Conservation (phyloP, 805 yeast genomes). For the Myxozyma udenii region DNA sequence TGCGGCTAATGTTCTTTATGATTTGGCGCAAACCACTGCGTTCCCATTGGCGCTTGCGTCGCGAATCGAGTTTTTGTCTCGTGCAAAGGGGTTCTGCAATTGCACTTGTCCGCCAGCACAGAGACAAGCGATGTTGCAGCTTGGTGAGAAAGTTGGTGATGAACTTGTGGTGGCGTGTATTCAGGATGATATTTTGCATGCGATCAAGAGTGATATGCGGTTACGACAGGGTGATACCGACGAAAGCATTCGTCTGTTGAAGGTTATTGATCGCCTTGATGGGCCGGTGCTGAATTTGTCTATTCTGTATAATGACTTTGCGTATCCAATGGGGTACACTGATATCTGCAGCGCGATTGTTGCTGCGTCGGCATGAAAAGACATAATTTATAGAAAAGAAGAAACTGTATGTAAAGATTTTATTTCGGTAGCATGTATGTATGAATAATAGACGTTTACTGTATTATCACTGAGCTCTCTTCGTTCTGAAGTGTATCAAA, state of each 20-base stretch:
- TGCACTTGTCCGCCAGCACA: slow-evolving; percentile 74
- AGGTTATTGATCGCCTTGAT: slow-evolving; percentile 55
- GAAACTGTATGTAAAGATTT: background rate
- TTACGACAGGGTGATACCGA: slow-evolving; percentile 38
- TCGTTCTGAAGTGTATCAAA: background rate
- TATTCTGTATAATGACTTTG: slow-evolving; percentile 78
- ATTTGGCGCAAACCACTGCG: slow-evolving; percentile 63
- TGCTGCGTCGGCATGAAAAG: slow-evolving; percentile 69
- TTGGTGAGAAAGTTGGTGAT: slow-evolving; percentile 69
- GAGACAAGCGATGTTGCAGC: slow-evolving; percentile 70
- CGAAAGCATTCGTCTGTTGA: slow-evolving; percentile 42
- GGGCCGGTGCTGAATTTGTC: slow-evolving; percentile 65
- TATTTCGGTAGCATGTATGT: background rate
- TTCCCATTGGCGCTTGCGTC: slow-evolving; percentile 57
- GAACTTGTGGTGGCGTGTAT: slow-evolving; percentile 81
- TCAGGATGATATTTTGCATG: slow-evolving; percentile 60
- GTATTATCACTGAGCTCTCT: background rate
- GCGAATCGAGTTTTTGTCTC: slow-evolving; percentile 81
- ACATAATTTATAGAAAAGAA: background rate
- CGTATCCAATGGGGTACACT: slow-evolving; percentile 83
- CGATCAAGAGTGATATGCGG: slow-evolving; percentile 42
- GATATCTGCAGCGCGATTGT: slow-evolving; percentile 75
- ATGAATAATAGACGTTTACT: background rate
- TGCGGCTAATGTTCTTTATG: slow-evolving; percentile 79
- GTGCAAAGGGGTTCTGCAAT: slow-evolving; percentile 91